Percentiles rank a stretch among this genome's conserved stretches.
Conservation (phyloP, 2,329 filamentous ascomycete genomes). For the Cercospora citrullina region DNA sequence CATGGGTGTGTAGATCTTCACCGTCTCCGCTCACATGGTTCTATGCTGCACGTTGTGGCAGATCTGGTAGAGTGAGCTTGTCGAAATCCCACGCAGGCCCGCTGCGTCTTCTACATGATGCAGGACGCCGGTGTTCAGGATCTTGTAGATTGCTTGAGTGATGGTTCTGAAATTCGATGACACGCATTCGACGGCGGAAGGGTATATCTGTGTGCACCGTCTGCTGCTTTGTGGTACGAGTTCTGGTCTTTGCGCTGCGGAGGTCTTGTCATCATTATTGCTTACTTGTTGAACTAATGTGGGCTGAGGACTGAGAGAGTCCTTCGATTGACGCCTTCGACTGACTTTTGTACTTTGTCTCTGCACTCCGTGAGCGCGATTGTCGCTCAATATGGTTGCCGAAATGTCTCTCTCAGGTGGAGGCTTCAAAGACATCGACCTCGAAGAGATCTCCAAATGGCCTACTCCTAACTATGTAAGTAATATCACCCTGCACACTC, state of each 20-base stretch:
- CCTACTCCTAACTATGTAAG: slow-evolving; percentile 15
- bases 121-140: slow-evolving; percentile 7
- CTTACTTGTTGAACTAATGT: neutral
- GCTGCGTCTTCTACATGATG: slow-evolving; percentile 10
- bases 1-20: neutral
- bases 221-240: neutral
- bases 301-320: neutral
- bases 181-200: neutral
- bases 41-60: slow-evolving; percentile 6
- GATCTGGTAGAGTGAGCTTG: neutral
- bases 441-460: slow-evolving; percentile 7
- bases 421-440: neutral
- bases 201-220: neutral
- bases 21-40: slow-evolving; percentile 6
- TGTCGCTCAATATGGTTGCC: neutral
- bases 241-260: neutral
- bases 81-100: neutral
- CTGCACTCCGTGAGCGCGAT: neutral
- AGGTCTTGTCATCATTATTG: neutral
- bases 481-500: neutral
- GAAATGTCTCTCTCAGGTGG: neutral
- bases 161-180: neutral
- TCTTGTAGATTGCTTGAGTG: neutral
- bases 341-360: neutral
- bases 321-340: neutral